Percentiles rank a stretch among this genome's conserved stretches.
Conservation (phyloP, 352 stramenopile species). For the Globisporangium emineosum region DNA sequence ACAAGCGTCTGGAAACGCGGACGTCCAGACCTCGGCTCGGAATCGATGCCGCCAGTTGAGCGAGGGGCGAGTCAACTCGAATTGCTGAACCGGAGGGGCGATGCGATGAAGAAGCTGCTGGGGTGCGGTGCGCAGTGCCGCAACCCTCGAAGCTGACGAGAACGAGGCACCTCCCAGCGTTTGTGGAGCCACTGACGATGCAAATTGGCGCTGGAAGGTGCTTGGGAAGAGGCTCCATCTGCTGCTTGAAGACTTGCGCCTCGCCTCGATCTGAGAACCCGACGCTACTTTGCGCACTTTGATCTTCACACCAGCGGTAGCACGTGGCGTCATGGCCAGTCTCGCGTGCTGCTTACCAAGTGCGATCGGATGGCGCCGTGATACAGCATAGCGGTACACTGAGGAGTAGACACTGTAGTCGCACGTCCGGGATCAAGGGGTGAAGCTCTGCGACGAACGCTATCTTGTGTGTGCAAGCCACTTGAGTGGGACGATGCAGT, state of each 20-base stretch:
- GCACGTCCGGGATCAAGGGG: too few species aligned
- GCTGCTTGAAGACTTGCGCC: background rate
- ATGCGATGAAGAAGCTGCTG: background rate
- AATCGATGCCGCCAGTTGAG: conserved; percentile 1
- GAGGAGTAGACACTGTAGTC: too few species aligned
- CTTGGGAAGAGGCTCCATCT: background rate
- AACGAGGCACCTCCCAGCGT: background rate
- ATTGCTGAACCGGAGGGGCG: background rate
- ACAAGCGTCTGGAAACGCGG: background rate
- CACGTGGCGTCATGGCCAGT: background rate
- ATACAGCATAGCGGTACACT: too few species aligned
- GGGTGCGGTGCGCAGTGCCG: background rate
- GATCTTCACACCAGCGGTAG: background rate
- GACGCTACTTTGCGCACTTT: background rate
- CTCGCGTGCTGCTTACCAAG: too few species aligned
- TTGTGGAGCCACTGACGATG: background rate
- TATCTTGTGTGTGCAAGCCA: too few species aligned
- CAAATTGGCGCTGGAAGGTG: background rate
- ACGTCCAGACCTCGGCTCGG: background rate
- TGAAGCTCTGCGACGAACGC: too few species aligned
- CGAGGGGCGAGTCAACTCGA: background rate
- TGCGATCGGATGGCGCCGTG: too few species aligned
- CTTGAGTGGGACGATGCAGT: too few species aligned
- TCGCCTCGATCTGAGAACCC: background rate
- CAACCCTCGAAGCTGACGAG: background rate